Conservation (phyloP, 805 yeast genomes). For the Myxozyma mucilagina region DNA sequence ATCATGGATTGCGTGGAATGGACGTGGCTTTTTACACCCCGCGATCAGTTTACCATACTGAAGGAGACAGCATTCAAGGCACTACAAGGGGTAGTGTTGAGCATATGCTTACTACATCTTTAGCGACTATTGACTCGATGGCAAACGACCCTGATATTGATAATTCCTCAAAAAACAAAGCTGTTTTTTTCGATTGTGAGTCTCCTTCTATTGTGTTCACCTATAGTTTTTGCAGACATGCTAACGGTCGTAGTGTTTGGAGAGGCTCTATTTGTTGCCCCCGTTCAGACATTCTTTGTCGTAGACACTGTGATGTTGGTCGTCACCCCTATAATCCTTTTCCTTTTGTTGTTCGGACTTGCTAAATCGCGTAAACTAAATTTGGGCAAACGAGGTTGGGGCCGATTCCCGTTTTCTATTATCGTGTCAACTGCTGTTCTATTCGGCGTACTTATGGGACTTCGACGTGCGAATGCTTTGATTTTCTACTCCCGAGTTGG, state of each 20-base stretch:
- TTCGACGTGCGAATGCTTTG: conserved; percentile 49
- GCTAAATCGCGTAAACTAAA: conserved; percentile 30
- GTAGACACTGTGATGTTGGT: conserved; percentile 55
- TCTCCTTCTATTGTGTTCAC: neutral
- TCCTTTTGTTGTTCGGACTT: conserved; percentile 46
- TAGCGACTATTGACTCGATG: conserved; percentile 58
- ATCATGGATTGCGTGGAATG: conserved; percentile 72
- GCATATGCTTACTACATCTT: conserved; percentile 77
- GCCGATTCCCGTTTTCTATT: conserved; percentile 63
- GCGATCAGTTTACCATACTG: conserved; percentile 79
- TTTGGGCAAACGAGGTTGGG: conserved; percentile 47
- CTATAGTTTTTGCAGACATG: neutral
- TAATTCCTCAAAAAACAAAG: conserved; percentile 39
- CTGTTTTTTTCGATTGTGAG: conserved; percentile 59
- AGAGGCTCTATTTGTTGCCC: conserved; percentile 29
- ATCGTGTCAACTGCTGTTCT: conserved; percentile 47
- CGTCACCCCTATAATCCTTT: conserved; percentile 54
- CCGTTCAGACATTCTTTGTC: conserved; percentile 44
- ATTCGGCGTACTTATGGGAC: conserved; percentile 43
- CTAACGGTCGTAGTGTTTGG: conserved; percentile 23
- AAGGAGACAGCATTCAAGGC: conserved; percentile 64
- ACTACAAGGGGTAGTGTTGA: conserved; percentile 69
- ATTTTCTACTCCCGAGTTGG: conserved; percentile 54
- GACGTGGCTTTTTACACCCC: conserved; percentile 90
- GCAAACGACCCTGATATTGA: conserved; percentile 44